Conservation (phyloP, 805 yeast genomes). For the Ogataea wickerhamii region DNA sequence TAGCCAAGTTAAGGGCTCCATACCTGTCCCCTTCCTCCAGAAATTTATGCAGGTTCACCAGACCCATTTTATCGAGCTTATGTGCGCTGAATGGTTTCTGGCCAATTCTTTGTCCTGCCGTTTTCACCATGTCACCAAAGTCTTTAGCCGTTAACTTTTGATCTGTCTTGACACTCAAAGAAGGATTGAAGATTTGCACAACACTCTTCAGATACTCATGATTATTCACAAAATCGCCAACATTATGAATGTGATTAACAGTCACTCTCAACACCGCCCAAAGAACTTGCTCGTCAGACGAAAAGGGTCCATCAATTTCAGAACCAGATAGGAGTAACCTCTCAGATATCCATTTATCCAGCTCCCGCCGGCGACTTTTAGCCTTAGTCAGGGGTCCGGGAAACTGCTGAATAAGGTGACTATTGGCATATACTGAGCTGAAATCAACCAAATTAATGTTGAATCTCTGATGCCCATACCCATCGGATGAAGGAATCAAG, state of each 20-base stretch:
- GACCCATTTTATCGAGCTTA: conserved; percentile 19
- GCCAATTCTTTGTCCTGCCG: conserved; percentile 8
- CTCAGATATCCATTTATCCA: conserved; percentile 64
- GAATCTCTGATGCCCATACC: conserved; percentile 31
- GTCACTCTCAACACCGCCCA: conserved; percentile 29
- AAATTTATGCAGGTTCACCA: conserved; percentile 33
- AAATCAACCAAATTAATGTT: conserved; percentile 37
- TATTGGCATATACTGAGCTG: conserved; percentile 35
- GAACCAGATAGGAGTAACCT: conserved; percentile 23
- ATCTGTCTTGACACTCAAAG: conserved; percentile 21
- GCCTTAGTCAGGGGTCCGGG: conserved; percentile 65
- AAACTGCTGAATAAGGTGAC: conserved; percentile 50
- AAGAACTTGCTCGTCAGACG: conserved; percentile 20
- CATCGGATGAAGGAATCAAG: conserved; percentile 40
- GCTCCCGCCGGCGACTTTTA: conserved; percentile 60
- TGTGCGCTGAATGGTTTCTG: conserved; percentile 25
- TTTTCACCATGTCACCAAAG: conserved; percentile 14
- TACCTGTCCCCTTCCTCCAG: conserved; percentile 63
- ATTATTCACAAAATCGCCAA: conserved; percentile 26
- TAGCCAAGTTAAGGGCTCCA: conserved; percentile 60
- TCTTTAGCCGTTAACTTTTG: conserved; percentile 15
- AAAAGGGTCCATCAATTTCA: conserved; percentile 15
- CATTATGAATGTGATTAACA: conserved; percentile 22
- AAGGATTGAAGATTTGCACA: conserved; percentile 41
- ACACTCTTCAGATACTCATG: conserved; percentile 31